Percentiles rank a stretch among this genome's conserved stretches.
These are phyloP conservation scores for Boletus vermiculosoides DNA, from an alignment of 768 basidiomycete species.

Conservation along the genomic window DNA sequence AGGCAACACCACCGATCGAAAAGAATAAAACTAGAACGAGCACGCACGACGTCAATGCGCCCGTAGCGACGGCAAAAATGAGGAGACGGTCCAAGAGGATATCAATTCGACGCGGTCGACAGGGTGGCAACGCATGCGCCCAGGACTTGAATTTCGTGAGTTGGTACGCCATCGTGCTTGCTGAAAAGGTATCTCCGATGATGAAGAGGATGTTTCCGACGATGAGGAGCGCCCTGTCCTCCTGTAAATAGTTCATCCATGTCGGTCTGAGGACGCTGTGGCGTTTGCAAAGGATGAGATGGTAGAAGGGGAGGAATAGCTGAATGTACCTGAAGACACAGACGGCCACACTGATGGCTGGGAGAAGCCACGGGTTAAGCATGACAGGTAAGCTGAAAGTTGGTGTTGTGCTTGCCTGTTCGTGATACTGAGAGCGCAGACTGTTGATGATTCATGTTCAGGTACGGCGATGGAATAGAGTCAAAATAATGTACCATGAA, in stretches of 20 bases:
- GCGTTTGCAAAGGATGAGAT: neutral
- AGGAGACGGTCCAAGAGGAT: slow-evolving; percentile 23
- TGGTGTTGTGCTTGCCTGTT: slow-evolving; percentile 12
- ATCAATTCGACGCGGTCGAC: slow-evolving; percentile 16
- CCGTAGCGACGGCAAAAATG: slow-evolving; percentile 26
- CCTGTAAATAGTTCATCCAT: slow-evolving; percentile 11
- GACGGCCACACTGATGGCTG: slow-evolving; percentile 18
- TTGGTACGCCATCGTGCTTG: slow-evolving; percentile 22
- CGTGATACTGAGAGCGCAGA: slow-evolving; percentile 18
- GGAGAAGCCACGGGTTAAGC: neutral
- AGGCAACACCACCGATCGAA: neutral
- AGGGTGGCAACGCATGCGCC: neutral
- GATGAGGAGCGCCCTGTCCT: slow-evolving; percentile 8
- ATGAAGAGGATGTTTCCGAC: slow-evolving; percentile 27
- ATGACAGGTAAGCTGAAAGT: neutral
- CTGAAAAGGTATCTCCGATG: slow-evolving; percentile 23
- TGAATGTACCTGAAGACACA: slow-evolving; percentile 17
- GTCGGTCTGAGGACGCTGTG: slow-evolving; percentile 11
- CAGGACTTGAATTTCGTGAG: slow-evolving; percentile 17
- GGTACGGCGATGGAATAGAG: neutral
- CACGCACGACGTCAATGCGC: slow-evolving; percentile 26
- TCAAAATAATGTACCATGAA: slow-evolving; percentile 17
- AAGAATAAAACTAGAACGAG: no score
- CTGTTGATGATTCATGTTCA: slow-evolving; percentile 7
- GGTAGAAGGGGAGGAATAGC: neutral